These are phyloP conservation scores for Hemerocallis citrina DNA, from an alignment of 106 monocot genomes.

Conservation along the genomic window DNA sequence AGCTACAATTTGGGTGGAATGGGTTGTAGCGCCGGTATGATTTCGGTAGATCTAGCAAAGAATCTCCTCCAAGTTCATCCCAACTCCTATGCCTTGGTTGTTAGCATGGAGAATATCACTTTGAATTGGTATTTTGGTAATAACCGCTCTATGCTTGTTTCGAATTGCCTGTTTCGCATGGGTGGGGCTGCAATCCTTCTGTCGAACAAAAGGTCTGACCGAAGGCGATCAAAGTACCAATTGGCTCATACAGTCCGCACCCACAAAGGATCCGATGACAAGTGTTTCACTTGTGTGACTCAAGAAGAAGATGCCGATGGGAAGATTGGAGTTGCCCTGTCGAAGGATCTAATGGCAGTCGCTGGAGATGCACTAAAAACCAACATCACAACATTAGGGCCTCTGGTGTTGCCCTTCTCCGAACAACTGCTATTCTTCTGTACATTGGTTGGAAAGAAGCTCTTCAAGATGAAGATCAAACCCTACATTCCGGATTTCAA, in stretches of 20 bases:
- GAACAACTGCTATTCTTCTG: slow-evolving; percentile 22
- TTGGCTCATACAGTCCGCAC: slow-evolving; percentile 20
- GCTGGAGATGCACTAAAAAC: slow-evolving; percentile 28
- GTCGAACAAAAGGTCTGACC: slow-evolving; percentile 17
- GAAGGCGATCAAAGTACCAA: slow-evolving; percentile 17
- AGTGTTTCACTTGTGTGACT: slow-evolving; percentile 21
- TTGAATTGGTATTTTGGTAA: slow-evolving; percentile 30
- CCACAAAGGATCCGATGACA: slow-evolving; percentile 24
- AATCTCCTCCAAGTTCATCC: slow-evolving; percentile 15
- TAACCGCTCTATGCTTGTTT: slow-evolving; percentile 21
- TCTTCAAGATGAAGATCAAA: slow-evolving; percentile 27
- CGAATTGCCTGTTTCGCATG: slow-evolving; percentile 29
- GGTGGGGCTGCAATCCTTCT: slow-evolving; percentile 24
- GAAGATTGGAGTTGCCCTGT: slow-evolving; percentile 16
- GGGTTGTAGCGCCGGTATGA: slow-evolving; percentile 35
- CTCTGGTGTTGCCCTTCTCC: slow-evolving; percentile 17
- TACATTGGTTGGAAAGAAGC: slow-evolving; percentile 20
- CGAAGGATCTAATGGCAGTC: slow-evolving; percentile 24
- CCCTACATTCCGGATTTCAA: slow-evolving; percentile 54
- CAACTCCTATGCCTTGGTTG: slow-evolving; percentile 20
- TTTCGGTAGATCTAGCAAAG: slow-evolving; percentile 30
- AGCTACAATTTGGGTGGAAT: slow-evolving; percentile 26
- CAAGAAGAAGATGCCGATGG: slow-evolving; percentile 19
- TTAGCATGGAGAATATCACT: slow-evolving; percentile 32
- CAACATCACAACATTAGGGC: slow-evolving; percentile 20